These are phyloP conservation scores for Hypoxylon perforatum DNA, from an alignment of 495 filamentous ascomycete genomes.

Conservation along the genomic window DNA sequence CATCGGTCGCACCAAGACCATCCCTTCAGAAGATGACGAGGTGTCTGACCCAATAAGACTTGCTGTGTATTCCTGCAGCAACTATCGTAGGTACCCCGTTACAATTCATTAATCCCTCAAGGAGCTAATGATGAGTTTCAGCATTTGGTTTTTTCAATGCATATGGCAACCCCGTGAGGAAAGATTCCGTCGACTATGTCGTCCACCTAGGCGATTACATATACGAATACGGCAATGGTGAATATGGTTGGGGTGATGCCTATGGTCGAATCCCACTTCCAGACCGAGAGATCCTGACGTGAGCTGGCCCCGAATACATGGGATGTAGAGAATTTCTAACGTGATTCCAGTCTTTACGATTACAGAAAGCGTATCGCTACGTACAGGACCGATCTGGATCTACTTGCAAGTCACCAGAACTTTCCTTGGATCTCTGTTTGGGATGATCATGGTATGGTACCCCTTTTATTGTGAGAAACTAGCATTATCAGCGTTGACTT, in stretches of 20 bases:
- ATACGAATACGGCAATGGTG: constrained; percentile 67
- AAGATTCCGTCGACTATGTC: constrained; percentile 73
- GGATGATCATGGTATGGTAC: constrained; percentile 68
- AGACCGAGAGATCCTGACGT: constrained; percentile 59
- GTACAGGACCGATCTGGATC: constrained; percentile 69
- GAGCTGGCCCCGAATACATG: constrained; percentile 35
- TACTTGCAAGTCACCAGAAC: constrained; percentile 61
- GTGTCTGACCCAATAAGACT: constrained; percentile 53
- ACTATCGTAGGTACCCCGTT: constrained; percentile 54
- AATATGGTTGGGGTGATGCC: constrained; percentile 66
- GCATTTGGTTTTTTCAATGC: constrained; percentile 70
- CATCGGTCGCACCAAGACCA: constrained; percentile 64
- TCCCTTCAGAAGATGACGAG: constrained; percentile 52
- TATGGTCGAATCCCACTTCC: constrained; percentile 66
- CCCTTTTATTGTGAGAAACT: not conserved
- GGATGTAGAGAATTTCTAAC: constrained; percentile 10
- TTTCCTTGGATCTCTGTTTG: constrained; percentile 75
- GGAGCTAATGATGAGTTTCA: constrained; percentile 24
- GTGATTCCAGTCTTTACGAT: constrained; percentile 58
- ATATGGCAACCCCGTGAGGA: constrained; percentile 71
- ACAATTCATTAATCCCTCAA: constrained; percentile 38
- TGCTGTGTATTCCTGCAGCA: constrained; percentile 65
- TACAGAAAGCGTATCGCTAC: constrained; percentile 70
- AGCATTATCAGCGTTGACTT: not conserved
- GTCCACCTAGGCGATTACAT: constrained; percentile 75